Percentiles rank a stretch among this genome's conserved stretches.
Evolutionary conservation across 768 basidiomycete genomes (phyloP).

Genomic region (Psilocybe cyanescens): DNA sequence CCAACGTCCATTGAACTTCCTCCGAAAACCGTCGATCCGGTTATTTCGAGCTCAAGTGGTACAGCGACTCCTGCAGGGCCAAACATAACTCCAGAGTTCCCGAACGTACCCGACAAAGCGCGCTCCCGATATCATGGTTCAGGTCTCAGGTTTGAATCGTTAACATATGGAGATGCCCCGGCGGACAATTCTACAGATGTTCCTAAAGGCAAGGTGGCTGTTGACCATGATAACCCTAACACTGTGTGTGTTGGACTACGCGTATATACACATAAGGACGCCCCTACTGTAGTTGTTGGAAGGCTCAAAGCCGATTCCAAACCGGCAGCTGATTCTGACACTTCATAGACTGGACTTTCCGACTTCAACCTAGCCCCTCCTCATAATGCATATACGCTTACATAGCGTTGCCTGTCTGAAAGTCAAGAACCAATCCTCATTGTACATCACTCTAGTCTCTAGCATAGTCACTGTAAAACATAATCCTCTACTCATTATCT

Average conservation of each 20-base stretch:
- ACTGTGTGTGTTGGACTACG: conserved; percentile 42
- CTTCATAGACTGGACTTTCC: neutral
- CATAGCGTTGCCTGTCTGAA: too few relatives aligned
- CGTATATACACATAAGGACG: conserved; percentile 50
- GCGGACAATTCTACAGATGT: neutral
- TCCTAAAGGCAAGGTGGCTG: conserved; percentile 25
- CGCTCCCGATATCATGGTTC: conserved; percentile 3
- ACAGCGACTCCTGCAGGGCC: conserved; percentile 17
- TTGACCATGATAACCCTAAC: conserved; percentile 37
- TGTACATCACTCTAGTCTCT: too few relatives aligned
- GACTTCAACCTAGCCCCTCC: too few relatives aligned
- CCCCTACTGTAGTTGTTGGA: conserved; percentile 36
- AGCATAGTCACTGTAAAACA: neutral
- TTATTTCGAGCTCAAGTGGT: conserved; percentile 7
- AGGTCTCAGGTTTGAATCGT: neutral
- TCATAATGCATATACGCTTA: too few relatives aligned
- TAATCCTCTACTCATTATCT: neutral
- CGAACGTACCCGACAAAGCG: conserved; percentile 11
- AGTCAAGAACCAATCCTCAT: too few relatives aligned
- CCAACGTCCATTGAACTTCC: neutral
- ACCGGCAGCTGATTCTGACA: neutral
- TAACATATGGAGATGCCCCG: neutral
- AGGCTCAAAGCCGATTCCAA: conserved; percentile 38
- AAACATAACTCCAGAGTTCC: conserved; percentile 1
- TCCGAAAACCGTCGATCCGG: neutral